These are phyloP conservation scores for Pisolithus albus DNA, from an alignment of 768 basidiomycete genomes.

Conservation along the genomic window DNA sequence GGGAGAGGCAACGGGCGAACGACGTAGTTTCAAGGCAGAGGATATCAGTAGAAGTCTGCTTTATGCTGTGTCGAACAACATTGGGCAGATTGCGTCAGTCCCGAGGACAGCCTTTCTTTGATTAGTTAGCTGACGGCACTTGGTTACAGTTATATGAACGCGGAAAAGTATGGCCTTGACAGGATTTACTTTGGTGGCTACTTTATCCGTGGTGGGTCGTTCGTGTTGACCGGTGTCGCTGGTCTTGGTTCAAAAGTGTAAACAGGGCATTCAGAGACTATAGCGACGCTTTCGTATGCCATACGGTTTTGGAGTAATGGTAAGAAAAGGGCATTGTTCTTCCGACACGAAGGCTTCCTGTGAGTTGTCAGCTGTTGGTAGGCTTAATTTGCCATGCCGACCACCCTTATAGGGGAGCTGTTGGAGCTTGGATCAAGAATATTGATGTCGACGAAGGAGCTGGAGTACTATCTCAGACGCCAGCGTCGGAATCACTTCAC, in stretches of 20 bases:
- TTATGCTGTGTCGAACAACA: constrained; percentile 97
- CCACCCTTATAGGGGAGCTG: constrained; percentile 60
- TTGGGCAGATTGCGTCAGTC: constrained; percentile 98
- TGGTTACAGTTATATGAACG: constrained; percentile 78
- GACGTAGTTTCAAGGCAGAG: constrained; percentile 75
- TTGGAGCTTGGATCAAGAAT: constrained; percentile 98
- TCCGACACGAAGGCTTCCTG: constrained; percentile 97
- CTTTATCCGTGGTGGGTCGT: constrained; percentile 83
- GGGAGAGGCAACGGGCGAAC: constrained; percentile 35
- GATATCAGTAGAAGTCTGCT: constrained; percentile 93
- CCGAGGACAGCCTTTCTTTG: constrained; percentile 1
- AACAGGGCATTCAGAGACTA: constrained; percentile 91
- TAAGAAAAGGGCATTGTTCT: constrained; percentile 90
- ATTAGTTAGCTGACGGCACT: constrained; percentile 10
- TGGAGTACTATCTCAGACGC: constrained; percentile 1
- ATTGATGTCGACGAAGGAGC: constrained; percentile 48
- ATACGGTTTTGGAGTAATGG: constrained; percentile 99
- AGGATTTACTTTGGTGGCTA: constrained; percentile 99
- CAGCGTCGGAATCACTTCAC: constrained; percentile 4
- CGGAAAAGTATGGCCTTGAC: constrained; percentile 94
- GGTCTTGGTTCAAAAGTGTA: constrained; percentile 7
- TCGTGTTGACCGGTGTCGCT: not conserved
- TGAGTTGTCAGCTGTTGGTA: constrained; percentile 38
- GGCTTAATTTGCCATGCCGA: not conserved
- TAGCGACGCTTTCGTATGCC: constrained; percentile 95